A percentile compares a stretch with the other conserved stretches of the same genome.
These are phyloP conservation scores for Pleodorina starrii DNA, from an alignment of 139 green algal species.

Conservation along the genomic window DNA sequence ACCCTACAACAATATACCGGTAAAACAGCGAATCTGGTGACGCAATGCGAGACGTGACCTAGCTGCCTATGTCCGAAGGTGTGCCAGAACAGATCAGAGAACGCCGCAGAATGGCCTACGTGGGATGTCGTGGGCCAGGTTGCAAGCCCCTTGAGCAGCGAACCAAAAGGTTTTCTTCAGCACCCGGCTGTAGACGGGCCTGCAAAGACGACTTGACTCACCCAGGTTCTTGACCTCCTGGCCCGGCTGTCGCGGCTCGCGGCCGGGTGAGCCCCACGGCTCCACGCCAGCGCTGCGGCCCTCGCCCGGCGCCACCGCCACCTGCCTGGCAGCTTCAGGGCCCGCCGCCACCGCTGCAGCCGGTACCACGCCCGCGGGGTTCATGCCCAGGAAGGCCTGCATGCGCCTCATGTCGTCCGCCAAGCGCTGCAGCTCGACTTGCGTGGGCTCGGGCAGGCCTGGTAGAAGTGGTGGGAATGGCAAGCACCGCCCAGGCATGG, in stretches of 20 bases:
- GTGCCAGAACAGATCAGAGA: too few relatives aligned
- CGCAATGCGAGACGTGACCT: too few relatives aligned
- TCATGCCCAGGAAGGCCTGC: constrained; percentile 36
- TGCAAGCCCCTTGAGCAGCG: too few relatives aligned
- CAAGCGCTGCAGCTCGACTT: constrained; percentile 6
- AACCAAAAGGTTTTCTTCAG: too few relatives aligned
- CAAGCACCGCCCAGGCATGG: not conserved
- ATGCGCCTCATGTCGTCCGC: constrained; percentile 14
- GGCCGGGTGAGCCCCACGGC: constrained; percentile 11
- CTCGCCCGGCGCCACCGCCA: not conserved
- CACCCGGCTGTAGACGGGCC: too few relatives aligned
- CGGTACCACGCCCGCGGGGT: not conserved
- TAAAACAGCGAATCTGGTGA: too few relatives aligned
- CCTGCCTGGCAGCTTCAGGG: not conserved
- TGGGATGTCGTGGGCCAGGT: too few relatives aligned
- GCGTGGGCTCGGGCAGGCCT: constrained; percentile 20
- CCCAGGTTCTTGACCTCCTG: constrained; percentile 10
- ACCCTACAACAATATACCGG: too few relatives aligned
- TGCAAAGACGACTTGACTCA: too few relatives aligned
- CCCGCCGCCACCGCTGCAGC: not conserved
- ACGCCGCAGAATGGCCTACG: too few relatives aligned
- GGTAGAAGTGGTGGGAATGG: not conserved
- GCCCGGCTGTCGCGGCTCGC: not conserved
- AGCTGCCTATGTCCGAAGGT: too few relatives aligned
- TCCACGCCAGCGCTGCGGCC: not conserved